A percentile compares a stretch with the other conserved stretches of the same genome.
phyloP scores from a whole-genome alignment of 768 basidiomycete species.

The Gloeostereum incarnatum region DNA sequence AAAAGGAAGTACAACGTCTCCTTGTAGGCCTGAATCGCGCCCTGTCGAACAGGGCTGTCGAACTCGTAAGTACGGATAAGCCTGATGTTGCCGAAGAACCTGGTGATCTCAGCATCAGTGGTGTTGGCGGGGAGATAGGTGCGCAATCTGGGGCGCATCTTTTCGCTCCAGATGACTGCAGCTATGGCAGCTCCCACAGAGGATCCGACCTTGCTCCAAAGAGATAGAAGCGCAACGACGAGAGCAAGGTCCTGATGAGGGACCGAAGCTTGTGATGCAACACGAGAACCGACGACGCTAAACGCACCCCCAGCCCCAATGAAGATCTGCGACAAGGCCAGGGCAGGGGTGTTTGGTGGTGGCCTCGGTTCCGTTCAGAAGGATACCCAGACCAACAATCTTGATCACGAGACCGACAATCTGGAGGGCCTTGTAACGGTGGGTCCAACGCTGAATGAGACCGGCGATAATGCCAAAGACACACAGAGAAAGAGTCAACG shows the following conservation, averaged over 20 bases:
- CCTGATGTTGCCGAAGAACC: slow-evolving; percentile 12
- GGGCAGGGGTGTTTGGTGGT: slow-evolving; percentile 14
- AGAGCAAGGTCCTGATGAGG: slow-evolving; percentile 39
- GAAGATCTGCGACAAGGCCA: slow-evolving; percentile 39
- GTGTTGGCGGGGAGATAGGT: slow-evolving; percentile 11
- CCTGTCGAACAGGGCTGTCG: slow-evolving; percentile 6
- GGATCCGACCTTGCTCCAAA: slow-evolving; percentile 37
- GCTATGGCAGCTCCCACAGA: slow-evolving; percentile 32
- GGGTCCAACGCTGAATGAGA: slow-evolving; percentile 27
- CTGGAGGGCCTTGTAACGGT: slow-evolving; percentile 37
- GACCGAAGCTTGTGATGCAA: slow-evolving; percentile 39
- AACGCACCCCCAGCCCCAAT: slow-evolving; percentile 45
- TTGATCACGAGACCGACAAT: slow-evolving; percentile 22
- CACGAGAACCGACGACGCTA: slow-evolving; percentile 31
- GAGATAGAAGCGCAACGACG: slow-evolving; percentile 36
- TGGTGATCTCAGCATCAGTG: slow-evolving; percentile 8
- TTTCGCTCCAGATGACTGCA: slow-evolving; percentile 14
- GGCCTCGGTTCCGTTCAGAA: slow-evolving; percentile 16
- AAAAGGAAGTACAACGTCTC: slow-evolving; percentile 16
- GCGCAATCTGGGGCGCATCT: slow-evolving; percentile 14
- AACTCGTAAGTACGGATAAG: slow-evolving; percentile 7
- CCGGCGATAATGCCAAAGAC: slow-evolving; percentile 40
- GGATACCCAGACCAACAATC: slow-evolving; percentile 19
- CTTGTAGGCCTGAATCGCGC: slow-evolving; percentile 15
- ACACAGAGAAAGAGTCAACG: slow-evolving; percentile 31